These are phyloP conservation scores for Earliella scabrosa DNA, from an alignment of 1,284 basidiomycete genomes.

Conservation along the genomic window DNA sequence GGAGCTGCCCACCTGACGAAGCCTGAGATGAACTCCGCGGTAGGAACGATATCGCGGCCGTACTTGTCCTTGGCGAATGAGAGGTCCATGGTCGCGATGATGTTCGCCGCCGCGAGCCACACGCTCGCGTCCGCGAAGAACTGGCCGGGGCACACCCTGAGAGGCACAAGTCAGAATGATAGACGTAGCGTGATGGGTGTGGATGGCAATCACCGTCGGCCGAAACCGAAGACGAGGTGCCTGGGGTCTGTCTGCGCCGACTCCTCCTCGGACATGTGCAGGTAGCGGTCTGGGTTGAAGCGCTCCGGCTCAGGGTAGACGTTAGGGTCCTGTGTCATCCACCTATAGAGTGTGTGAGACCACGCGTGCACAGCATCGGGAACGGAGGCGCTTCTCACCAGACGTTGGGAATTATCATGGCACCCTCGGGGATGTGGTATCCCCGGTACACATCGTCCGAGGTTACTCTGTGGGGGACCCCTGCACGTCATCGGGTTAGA, in stretches of 20 bases:
- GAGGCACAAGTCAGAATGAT: neutral
- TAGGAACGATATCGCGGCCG: conserved; percentile 23
- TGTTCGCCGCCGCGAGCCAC: conserved; percentile 28
- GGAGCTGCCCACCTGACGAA: conserved; percentile 20
- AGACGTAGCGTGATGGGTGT: neutral
- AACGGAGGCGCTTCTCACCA: conserved; percentile 20
- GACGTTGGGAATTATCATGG: conserved; percentile 32
- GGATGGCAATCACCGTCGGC: conserved; percentile 21
- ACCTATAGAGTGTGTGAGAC: conserved; percentile 14
- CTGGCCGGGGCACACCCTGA: conserved; percentile 29
- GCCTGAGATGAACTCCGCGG: conserved; percentile 21
- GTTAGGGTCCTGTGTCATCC: conserved; percentile 27
- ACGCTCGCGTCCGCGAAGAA: conserved; percentile 27
- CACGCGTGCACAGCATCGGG: neutral
- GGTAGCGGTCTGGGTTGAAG: conserved; percentile 29
- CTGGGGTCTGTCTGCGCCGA: conserved; percentile 19
- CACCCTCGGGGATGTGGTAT: conserved; percentile 23
- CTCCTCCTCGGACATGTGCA: conserved; percentile 17
- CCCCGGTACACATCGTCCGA: conserved; percentile 29
- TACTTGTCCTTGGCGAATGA: conserved; percentile 17
- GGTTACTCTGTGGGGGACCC: conserved; percentile 27
- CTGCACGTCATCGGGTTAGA: conserved; percentile 6
- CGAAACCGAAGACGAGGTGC: conserved; percentile 31
- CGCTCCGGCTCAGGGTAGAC: conserved; percentile 25
- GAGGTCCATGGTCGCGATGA: conserved; percentile 31